Percentiles rank a stretch among this genome's conserved stretches.
Conservation (phyloP, 2,329 filamentous ascomycete genomes). For the Colletotrichum simmondsii region DNA sequence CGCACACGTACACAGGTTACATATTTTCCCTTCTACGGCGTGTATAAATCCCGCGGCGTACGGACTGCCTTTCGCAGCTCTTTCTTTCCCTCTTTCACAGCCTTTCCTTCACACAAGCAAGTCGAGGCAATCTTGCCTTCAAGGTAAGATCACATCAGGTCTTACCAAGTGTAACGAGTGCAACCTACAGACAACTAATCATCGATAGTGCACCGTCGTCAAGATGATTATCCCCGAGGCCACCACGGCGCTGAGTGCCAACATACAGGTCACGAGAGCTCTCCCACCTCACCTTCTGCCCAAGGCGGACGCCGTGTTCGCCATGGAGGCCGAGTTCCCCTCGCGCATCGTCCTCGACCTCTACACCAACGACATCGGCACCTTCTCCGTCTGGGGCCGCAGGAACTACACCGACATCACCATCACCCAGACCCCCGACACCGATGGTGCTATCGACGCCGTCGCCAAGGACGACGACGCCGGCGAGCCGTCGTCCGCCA, state of each 20-base stretch:
- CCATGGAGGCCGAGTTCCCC: not conserved
- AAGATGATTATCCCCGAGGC: not conserved
- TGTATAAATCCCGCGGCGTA: no score
- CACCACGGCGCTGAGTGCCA: not conserved
- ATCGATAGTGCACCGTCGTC: not conserved
- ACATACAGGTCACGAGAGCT: not conserved
- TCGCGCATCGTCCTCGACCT: not conserved
- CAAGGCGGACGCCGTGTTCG: not conserved
- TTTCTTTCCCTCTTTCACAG: no score
- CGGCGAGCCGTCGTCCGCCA: no score
- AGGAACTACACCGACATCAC: not conserved
- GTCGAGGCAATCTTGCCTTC: no score
- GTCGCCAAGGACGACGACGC: no score
- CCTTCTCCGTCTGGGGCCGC: not conserved
- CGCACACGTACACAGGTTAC: no score
- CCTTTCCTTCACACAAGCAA: no score
- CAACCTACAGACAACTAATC: not conserved
- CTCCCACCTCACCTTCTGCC: not conserved
- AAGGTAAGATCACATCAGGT: not conserved
- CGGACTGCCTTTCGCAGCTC: no score
- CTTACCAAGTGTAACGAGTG: not conserved
- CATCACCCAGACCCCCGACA: not conserved
- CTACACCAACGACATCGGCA: not conserved
- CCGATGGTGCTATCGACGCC: no score
- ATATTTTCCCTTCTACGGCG: no score